Conservation (phyloP, 169 alveolate species). For the Eimeria necatrix region DNA sequence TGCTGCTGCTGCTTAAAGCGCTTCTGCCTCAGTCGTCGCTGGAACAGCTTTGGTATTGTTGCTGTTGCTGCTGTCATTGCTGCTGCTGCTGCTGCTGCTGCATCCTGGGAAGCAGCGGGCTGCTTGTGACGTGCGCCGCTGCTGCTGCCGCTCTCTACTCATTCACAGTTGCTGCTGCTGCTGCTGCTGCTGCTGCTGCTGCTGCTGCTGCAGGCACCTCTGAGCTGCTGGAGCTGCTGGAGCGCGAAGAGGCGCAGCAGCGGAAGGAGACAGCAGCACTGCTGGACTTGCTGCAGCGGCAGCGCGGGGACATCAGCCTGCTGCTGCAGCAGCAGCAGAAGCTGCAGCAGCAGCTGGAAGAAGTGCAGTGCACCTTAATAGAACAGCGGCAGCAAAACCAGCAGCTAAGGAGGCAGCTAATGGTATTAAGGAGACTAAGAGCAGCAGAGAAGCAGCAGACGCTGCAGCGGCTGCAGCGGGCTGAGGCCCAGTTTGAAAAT, state of each 20-base stretch:
- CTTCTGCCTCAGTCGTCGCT: neutral
- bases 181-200: slow-evolving; percentile 33
- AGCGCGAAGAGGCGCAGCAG: neutral
- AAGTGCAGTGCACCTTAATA: neutral
- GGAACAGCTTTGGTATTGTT: neutral
- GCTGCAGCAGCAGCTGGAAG: slow-evolving; percentile 33
- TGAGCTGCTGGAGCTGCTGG: slow-evolving; percentile 1
- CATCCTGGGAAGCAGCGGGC: too few species aligned
- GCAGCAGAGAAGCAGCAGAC: neutral
- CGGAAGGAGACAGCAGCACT: slow-evolving; percentile 30
- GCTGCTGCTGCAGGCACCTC: slow-evolving; percentile 38
- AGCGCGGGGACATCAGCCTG: neutral
- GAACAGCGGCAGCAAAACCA: slow-evolving; percentile 19
- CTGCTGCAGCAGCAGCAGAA: slow-evolving; percentile 46
- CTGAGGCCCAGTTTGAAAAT: neutral
- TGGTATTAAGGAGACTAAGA: neutral
- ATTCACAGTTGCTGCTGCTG: slow-evolving; percentile 11
- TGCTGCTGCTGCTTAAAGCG: neutral
- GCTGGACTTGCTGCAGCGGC: slow-evolving; percentile 4
- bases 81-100: neutral
- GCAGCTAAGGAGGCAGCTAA: neutral
- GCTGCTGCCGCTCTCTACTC: neutral
- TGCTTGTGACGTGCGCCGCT: neutral
- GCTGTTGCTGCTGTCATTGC: neutral
- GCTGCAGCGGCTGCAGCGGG: neutral